Evolutionary conservation across 2,329 filamentous ascomycete genomes (phyloP), one percentile per base, ranked within the genome.

Genomic region (Aspergillus sp.): DNA sequence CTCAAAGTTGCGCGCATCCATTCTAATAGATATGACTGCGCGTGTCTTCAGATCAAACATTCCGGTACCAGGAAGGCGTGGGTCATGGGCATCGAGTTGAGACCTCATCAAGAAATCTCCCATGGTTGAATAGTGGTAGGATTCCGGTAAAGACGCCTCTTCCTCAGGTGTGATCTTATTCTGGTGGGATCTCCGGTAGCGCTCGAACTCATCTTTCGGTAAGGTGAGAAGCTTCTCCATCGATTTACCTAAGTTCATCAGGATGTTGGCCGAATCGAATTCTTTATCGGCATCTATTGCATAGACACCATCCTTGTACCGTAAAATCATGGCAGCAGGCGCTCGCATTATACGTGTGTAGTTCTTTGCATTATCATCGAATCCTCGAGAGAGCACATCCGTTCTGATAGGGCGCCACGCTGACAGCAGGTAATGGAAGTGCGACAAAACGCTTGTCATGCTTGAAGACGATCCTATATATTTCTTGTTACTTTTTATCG

Each of bases 31-130:
- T 5, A 97, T 81, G 0, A 98, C 93, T 1, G 95, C 93, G 66
- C 96, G 85, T 0, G 95, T 99, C 78, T 99, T 99, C 59, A 99
- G 78, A 73, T 99, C 95, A 69, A 97, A 99, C 80, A 96, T 93
- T 41, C 95, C 95, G 5, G 89, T 90, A 1, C 95, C 95, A 0
- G 93, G 95, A 7, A 99, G 76, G 51, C 95, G 86, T 12, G 87
- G 80, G 70, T 99, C 95, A 66, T 95, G 79, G 0, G 95, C 95
- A 71, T 99, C 95, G 12, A 99, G 82, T 74, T 99, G 95, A 3
- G 95, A 97, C 43, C 96, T 87, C 86, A 99, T 91, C 72, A 99
- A 81, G 66, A 99, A 92, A 69, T 96, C 90, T 4, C 90, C 90
- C 62, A 92, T 80, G 0, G 86, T 90, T 3, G 91, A 92, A 73